phyloP scores from a whole-genome alignment of 305 asterid genomes.

The Rubia tinctorum region DNA sequence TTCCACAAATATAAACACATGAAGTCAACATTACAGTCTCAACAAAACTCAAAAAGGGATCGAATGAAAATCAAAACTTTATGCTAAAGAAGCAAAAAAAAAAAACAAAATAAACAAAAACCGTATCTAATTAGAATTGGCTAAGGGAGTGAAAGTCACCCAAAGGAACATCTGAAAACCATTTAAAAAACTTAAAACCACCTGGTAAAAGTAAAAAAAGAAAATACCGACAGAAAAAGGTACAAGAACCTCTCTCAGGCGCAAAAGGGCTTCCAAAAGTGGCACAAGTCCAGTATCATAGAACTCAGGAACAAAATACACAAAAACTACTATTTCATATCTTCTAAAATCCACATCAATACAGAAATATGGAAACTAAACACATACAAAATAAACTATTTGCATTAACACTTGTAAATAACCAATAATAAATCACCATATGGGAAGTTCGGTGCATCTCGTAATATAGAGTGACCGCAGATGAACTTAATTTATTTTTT shows the following conservation, averaged over 20 bases:
- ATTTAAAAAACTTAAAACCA: not conserved
- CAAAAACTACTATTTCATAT: not conserved
- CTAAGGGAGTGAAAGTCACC: too few species aligned
- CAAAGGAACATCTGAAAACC: too few species aligned
- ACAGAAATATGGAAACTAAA: not conserved
- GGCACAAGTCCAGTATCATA: conserved; percentile 78
- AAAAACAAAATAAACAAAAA: too few species aligned
- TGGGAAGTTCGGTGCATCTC: too few species aligned
- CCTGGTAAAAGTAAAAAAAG: not conserved
- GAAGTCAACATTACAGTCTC: not conserved
- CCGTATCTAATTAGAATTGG: too few species aligned
- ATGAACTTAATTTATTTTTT: too few species aligned
- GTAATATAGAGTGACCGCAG: too few species aligned
- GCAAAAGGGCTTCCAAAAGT: conserved; percentile 87
- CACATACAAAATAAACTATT: not conserved
- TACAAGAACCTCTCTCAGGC: conserved; percentile 81
- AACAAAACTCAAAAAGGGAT: not conserved
- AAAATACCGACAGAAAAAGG: not conserved
- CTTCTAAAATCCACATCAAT: not conserved
- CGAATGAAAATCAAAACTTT: not conserved
- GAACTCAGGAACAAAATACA: not conserved
- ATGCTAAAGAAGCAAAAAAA: not conserved
- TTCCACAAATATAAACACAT: not conserved
- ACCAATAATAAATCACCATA: not conserved
- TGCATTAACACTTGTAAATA: too few species aligned